Base-by-base conservation (phyloP, 805 yeast genomes). In the Kuraishia hungarica region DNA sequence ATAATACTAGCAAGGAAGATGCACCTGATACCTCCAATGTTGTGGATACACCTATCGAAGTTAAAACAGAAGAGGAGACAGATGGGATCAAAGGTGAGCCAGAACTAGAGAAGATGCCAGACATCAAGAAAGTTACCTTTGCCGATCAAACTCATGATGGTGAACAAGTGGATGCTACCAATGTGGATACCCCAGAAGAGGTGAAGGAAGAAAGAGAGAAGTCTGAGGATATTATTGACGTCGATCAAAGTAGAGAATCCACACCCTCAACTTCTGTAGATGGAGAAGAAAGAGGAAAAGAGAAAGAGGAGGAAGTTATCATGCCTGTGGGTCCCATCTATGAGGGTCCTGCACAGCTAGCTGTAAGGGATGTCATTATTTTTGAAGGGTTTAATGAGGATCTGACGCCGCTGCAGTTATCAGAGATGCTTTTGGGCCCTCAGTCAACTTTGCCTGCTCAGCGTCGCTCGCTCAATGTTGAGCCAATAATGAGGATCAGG, bases 261-360 rank as follows among this genome's bases (percentile, higher is more conserved):
- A 35, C 43, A 7, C n/a, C n/a, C n/a, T 35, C 43, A 10, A 13
- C 17, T 17, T 47, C 53, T 6, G 39, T 28, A 4, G 54, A 35
- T 20, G 51, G 48, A 1, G 35, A 50, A n/a, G 57, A 48, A 22
- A 35, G 23, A 2, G 53, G 51, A 20, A 53, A 50, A n/a, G 21
- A 47, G 35, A 57, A 54, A 20, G 51, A 35, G n/a, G 50, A 24
- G 11, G 57, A 46, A 23, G 55, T 29, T 3, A 54, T 50, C 22
- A n/a, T 21, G 2, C 43, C 43, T 35, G 23, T 13, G 39, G 22
- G 23, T 29, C 50, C 54, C 7, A 57, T 73, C 0, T 82, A 75
- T 61, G 85, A 84, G 65, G 96, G 96, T 0, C 96, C 96, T 1
- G 67, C 73, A 1, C 90, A 84, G 62, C 75, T 75, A 54, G 82